A percentile compares a stretch with the other conserved stretches of the same genome.
Evolutionary conservation across 306 rosid species (phyloP).

Genomic region (Fragaria vesca): DNA sequence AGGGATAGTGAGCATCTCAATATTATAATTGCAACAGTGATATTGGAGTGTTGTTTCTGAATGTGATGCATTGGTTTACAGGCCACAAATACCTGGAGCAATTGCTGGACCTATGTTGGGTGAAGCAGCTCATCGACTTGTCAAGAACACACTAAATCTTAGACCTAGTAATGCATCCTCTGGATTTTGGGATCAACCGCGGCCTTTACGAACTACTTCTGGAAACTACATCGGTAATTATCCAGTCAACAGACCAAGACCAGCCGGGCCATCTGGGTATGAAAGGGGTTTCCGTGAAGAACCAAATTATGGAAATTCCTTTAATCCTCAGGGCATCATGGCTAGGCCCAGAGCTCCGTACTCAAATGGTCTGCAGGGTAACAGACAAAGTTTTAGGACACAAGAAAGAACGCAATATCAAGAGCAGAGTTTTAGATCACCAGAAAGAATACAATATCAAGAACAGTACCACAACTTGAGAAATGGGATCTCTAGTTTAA

Average conservation of each 20-base stretch:
- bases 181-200: constrained; percentile 56
- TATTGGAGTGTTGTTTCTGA: constrained; percentile 11
- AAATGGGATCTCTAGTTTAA: constrained; percentile 46
- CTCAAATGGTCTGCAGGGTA: constrained; percentile 60
- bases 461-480: constrained; percentile 50
- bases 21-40: neutral
- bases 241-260: constrained; percentile 49
- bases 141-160: constrained; percentile 74
- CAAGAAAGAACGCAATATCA: constrained; percentile 32
- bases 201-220: constrained; percentile 27
- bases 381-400: constrained; percentile 43
- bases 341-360: constrained; percentile 55
- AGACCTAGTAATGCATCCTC: constrained; percentile 45
- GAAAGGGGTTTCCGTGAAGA: constrained; percentile 69
- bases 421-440: constrained; percentile 44
- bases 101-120: constrained; percentile 84
- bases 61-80: constrained; percentile 35
- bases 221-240: constrained; percentile 40
- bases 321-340: constrained; percentile 51
- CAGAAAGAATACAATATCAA: constrained; percentile 47
- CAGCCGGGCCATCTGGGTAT: constrained; percentile 68
- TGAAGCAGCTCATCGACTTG: constrained; percentile 95
- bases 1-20: neutral
- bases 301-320: constrained; percentile 43
- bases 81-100: constrained; percentile 81